phyloP scores from a whole-genome alignment of 2,329 filamentous ascomycete species.

The Apiospora arundinis region DNA sequence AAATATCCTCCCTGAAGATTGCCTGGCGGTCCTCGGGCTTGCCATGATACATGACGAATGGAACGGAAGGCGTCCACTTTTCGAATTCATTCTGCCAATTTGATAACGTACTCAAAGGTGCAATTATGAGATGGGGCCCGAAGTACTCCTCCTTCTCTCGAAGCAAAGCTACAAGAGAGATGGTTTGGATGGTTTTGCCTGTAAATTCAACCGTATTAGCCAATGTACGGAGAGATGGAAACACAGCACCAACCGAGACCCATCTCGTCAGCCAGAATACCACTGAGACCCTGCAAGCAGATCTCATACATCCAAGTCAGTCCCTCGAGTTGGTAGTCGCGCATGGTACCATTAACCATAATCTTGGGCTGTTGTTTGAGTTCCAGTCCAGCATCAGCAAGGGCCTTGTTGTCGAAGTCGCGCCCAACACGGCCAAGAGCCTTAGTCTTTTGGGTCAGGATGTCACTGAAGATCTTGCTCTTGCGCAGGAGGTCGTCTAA shows the following conservation, averaged over 20 bases:
- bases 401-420: slow-evolving; percentile 62
- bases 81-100: slow-evolving; percentile 99
- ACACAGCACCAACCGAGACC: slow-evolving; percentile 69
- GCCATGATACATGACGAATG: slow-evolving; percentile 94
- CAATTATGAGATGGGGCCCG: slow-evolving; percentile 94
- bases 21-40: slow-evolving; percentile 80
- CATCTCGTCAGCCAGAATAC: slow-evolving; percentile 99
- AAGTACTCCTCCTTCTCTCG: slow-evolving; percentile 88
- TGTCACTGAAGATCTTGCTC: slow-evolving; percentile 66
- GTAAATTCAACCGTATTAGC: slow-evolving; percentile 41
- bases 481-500: slow-evolving; percentile 65
- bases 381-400: slow-evolving; percentile 71
- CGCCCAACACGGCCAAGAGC: slow-evolving; percentile 67
- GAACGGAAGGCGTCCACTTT: slow-evolving; percentile 92
- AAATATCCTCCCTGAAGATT: slow-evolving; percentile 76
- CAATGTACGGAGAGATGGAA: background rate
- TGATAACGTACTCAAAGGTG: slow-evolving; percentile 93
- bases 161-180: slow-evolving; percentile 94
- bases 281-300: slow-evolving; percentile 99
- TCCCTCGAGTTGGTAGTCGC: slow-evolving; percentile 98
- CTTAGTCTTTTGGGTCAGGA: slow-evolving; percentile 68
- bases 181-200: slow-evolving; percentile 99
- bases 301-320: slow-evolving; percentile 99
- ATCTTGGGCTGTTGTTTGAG: slow-evolving; percentile 87
- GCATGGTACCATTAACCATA: slow-evolving; percentile 87